These are phyloP conservation scores for Pythium diclinum DNA, from an alignment of 352 stramenopile species.

Conservation along the genomic window DNA sequence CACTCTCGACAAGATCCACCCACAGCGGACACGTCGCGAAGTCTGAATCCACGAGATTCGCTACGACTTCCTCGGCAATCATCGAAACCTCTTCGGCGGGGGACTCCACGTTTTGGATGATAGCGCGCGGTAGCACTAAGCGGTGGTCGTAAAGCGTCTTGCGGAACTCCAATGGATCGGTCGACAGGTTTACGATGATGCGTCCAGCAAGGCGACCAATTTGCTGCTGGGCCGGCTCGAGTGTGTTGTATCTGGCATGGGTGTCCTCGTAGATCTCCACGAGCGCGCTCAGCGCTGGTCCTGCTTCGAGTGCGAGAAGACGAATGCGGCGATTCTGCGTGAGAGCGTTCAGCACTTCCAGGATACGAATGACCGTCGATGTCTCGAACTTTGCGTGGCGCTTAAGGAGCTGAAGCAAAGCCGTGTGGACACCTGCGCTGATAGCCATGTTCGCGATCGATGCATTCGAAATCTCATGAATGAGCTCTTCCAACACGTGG, in stretches of 20 bases:
- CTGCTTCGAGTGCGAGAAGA: conserved; percentile 65
- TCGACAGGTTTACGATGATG: conserved; percentile 66
- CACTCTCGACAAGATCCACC: conserved; percentile 65
- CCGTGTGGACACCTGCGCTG: conserved; percentile 61
- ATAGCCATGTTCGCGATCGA: conserved; percentile 67
- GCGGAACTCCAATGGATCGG: conserved; percentile 74
- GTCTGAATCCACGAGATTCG: conserved; percentile 76
- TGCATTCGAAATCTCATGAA: conserved; percentile 58
- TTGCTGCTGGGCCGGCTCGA: conserved; percentile 35
- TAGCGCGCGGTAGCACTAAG: conserved; percentile 41
- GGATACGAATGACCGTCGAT: conserved; percentile 18
- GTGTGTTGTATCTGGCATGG: conserved; percentile 35
- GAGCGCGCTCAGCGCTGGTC: conserved; percentile 45
- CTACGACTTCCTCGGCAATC: conserved; percentile 67
- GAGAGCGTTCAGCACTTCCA: conserved; percentile 54
- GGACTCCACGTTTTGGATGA: conserved; percentile 69
- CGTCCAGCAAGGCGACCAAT: conserved; percentile 47
- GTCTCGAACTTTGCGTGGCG: conserved; percentile 1
- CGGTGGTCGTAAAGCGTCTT: conserved; percentile 78
- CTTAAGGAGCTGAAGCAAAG: conserved; percentile 56
- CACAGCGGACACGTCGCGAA: conserved; percentile 82
- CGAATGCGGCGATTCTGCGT: conserved; percentile 63
- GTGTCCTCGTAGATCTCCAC: conserved; percentile 54
- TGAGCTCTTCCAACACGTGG: conserved; percentile 54
- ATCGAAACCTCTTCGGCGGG: conserved; percentile 42